Conservation (phyloP, 2,329 filamentous ascomycete genomes). For the Cryphonectria japonica region DNA sequence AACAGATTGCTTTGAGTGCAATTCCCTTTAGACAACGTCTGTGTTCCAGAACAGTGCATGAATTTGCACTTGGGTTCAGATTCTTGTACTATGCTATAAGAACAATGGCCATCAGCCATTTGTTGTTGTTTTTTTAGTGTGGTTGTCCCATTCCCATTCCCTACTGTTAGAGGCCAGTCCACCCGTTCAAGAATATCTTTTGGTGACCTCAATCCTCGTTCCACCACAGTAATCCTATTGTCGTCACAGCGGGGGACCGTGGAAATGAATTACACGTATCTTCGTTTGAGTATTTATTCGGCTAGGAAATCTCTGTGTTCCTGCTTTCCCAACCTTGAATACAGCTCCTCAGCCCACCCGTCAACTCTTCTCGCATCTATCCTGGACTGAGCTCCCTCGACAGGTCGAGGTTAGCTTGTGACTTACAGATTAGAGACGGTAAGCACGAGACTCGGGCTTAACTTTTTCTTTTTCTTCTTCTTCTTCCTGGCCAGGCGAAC, state of each 20-base stretch:
- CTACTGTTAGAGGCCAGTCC: background rate
- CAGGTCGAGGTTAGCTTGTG: background rate
- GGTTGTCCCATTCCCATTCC: background rate
- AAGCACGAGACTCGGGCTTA: background rate
- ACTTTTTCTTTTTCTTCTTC: background rate
- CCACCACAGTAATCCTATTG: background rate
- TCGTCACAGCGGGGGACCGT: background rate
- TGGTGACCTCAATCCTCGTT: background rate
- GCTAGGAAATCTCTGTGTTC: background rate
- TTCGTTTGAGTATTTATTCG: background rate
- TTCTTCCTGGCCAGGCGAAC: background rate
- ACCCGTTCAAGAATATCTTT: background rate
- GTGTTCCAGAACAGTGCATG: background rate
- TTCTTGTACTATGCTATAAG: background rate
- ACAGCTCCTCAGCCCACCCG: background rate
- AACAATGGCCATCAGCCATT: background rate
- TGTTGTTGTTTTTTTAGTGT: background rate
- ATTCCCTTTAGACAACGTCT: background rate
- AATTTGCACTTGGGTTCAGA: background rate
- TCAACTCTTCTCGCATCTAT: background rate
- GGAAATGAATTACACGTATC: background rate
- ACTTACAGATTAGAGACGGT: background rate
- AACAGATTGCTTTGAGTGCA: background rate
- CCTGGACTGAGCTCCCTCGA: background rate
- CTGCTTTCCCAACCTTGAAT: background rate